A percentile compares a stretch with the other conserved stretches of the same genome.
These are phyloP conservation scores for Pythium insidiosum DNA, from an alignment of 352 stramenopile species.

Conservation along the genomic window DNA sequence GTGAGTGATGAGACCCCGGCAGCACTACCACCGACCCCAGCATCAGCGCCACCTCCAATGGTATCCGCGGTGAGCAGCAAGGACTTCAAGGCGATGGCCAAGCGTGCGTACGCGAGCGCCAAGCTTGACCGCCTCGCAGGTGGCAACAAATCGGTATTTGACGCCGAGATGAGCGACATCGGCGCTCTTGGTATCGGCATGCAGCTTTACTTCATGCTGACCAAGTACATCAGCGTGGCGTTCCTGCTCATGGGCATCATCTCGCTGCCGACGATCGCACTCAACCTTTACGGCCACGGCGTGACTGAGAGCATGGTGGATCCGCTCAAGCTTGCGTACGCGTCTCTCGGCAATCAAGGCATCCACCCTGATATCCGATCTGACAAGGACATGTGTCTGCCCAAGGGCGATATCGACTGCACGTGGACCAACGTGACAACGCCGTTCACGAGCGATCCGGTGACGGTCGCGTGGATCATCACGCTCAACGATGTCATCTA, in stretches of 20 bases:
- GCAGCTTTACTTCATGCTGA: constrained; percentile 82
- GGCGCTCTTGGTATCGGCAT: constrained; percentile 71
- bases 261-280: constrained; percentile 45
- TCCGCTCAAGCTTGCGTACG: constrained; percentile 58
- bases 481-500: constrained; percentile 52
- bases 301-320: constrained; percentile 60
- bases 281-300: constrained; percentile 61
- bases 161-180: constrained; percentile 66
- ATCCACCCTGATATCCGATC: constrained; percentile 46
- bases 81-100: constrained; percentile 48
- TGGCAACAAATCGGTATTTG: constrained; percentile 55
- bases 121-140: constrained; percentile 47
- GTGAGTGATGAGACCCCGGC: no score
- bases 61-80: constrained; percentile 27
- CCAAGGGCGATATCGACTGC: constrained; percentile 59
- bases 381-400: constrained; percentile 33
- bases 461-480: constrained; percentile 66
- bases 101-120: constrained; percentile 25
- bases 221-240: constrained; percentile 54
- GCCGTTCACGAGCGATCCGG: constrained; percentile 49
- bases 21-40: neutral
- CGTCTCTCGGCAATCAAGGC: constrained; percentile 73
- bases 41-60: neutral
- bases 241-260: constrained; percentile 72
- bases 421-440: constrained; percentile 56